Evolutionary conservation across 2,329 filamentous ascomycete genomes (phyloP).

Genomic region (Fusarium pseudocircinatum): DNA sequence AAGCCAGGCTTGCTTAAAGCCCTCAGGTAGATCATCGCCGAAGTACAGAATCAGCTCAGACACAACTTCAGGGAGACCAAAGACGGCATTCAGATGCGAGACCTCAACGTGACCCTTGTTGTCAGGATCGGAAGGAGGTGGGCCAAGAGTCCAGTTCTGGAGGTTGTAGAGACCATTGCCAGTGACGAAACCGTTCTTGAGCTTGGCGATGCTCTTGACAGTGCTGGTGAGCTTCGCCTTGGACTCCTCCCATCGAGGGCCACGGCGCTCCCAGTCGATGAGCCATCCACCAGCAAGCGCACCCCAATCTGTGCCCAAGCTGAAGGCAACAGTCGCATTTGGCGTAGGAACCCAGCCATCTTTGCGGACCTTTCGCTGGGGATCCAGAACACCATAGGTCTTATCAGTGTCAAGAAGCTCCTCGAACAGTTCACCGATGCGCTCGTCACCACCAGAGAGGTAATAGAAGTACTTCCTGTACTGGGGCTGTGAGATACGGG

Average conservation of each 20-base stretch:
- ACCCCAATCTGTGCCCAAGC: constrained; percentile 68
- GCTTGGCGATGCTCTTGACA: constrained; percentile 60
- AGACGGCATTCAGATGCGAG: constrained; percentile 66
- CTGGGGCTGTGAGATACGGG: constrained; percentile 64
- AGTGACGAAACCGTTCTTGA: constrained; percentile 69
- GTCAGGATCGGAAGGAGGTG: constrained; percentile 61
- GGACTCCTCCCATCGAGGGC: constrained; percentile 62
- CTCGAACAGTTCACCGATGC: constrained; percentile 63
- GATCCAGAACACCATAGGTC: constrained; percentile 63
- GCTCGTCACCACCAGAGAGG: constrained; percentile 67
- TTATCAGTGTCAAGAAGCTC: constrained; percentile 62
- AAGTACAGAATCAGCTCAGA: constrained; percentile 64
- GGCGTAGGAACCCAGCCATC: constrained; percentile 59
- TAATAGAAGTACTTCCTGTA: constrained; percentile 66
- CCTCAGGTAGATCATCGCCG: constrained; percentile 54
- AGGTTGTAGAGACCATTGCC: constrained; percentile 63
- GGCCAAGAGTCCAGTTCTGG: constrained; percentile 58
- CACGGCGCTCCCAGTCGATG: constrained; percentile 67
- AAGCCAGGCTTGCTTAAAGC: constrained; percentile 64
- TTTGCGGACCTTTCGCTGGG: constrained; percentile 66
- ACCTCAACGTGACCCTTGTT: constrained; percentile 63
- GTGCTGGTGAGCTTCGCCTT: constrained; percentile 59
- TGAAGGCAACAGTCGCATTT: constrained; percentile 56
- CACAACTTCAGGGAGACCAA: constrained; percentile 67
- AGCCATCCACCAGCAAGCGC: constrained; percentile 67